Evolutionary conservation across 148 eudicot genomes (phyloP).

Genomic region (Rhododendron kiyosumense): DNA sequence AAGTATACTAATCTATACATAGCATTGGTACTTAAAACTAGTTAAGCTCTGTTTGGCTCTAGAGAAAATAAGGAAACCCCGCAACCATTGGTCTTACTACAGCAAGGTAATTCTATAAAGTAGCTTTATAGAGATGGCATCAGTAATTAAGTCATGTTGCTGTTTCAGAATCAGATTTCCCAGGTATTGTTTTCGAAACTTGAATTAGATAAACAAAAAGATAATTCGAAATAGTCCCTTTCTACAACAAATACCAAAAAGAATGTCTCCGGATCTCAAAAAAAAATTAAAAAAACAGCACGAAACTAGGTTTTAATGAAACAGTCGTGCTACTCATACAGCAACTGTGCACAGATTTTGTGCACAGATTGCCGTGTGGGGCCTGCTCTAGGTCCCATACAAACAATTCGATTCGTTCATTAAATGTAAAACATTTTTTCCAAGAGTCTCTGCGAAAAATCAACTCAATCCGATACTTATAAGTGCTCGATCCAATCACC

Average conservation of each 20-base stretch:
- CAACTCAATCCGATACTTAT: too few species aligned
- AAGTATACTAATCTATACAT: not conserved
- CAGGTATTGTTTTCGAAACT: not conserved
- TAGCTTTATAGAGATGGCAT: not conserved
- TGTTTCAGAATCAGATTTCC: not conserved
- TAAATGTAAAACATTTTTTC: too few species aligned
- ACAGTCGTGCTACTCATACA: too few species aligned
- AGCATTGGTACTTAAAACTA: not conserved
- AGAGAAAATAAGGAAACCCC: not conserved
- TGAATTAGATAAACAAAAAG: not conserved
- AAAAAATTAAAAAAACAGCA: not conserved
- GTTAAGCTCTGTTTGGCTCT: not conserved
- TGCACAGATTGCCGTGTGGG: too few species aligned
- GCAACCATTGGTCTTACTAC: not conserved
- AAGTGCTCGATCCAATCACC: too few species aligned
- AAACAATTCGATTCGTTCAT: too few species aligned
- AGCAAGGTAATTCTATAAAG: not conserved
- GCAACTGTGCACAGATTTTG: too few species aligned
- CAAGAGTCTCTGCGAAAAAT: too few species aligned
- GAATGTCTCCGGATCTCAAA: not conserved
- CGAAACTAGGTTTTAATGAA: not conserved
- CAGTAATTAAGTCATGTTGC: not conserved
- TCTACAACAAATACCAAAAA: not conserved
- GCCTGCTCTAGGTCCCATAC: too few species aligned
- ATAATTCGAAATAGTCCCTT: not conserved